These are phyloP conservation scores for Naegleria fowleri DNA, from an alignment of 208 protist genomes.

Conservation along the genomic window DNA sequence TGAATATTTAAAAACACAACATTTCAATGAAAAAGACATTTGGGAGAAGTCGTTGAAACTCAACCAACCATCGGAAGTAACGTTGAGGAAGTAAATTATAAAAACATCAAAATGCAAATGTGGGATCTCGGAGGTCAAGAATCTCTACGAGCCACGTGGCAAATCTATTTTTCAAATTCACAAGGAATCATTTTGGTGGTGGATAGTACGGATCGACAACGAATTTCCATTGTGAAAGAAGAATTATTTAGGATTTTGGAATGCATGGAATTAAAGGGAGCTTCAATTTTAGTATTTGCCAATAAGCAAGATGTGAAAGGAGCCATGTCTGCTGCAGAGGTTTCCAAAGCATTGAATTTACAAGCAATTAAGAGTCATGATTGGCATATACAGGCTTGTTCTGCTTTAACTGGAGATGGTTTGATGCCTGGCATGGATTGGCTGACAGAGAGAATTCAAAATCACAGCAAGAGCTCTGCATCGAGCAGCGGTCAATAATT, in stretches of 20 bases:
- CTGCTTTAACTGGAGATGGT: slow-evolving; percentile 75
- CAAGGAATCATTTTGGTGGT: slow-evolving; percentile 85
- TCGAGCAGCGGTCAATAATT: too few relatives aligned
- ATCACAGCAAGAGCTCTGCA: too few relatives aligned
- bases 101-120: slow-evolving; percentile 92
- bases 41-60: slow-evolving; percentile 89
- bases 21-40: neutral
- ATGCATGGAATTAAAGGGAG: slow-evolving; percentile 65
- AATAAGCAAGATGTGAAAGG: slow-evolving; percentile 90
- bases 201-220: slow-evolving; percentile 67
- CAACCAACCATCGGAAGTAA: slow-evolving; percentile 95
- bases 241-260: slow-evolving; percentile 74
- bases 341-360: slow-evolving; percentile 73
- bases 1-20: neutral
- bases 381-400: slow-evolving; percentile 89
- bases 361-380: slow-evolving; percentile 70
- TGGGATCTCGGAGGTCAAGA: slow-evolving; percentile 95
- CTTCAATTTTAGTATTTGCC: slow-evolving; percentile 80
- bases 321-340: slow-evolving; percentile 65
- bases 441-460: slow-evolving; percentile 45
- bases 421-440: slow-evolving; percentile 80
- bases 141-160: slow-evolving; percentile 78
- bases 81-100: slow-evolving; percentile 88
- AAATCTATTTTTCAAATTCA: slow-evolving; percentile 91
- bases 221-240: slow-evolving; percentile 62